phyloP scores from a whole-genome alignment of 129 eudicot genomes.

The Dittrichia graveolens region DNA sequence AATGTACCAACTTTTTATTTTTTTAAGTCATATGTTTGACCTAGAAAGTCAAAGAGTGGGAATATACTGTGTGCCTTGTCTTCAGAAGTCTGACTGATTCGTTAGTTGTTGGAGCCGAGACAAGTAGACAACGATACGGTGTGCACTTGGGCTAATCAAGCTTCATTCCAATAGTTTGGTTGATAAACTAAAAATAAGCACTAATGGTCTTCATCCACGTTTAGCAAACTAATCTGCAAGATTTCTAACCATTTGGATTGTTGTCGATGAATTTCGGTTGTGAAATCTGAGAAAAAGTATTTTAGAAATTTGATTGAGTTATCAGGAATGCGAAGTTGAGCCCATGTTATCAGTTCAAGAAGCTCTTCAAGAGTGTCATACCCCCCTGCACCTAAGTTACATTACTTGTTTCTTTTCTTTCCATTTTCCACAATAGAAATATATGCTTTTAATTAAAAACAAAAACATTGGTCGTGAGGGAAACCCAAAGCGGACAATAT shows the following conservation, averaged over 20 bases:
- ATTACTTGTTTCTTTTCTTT: constrained; percentile 7
- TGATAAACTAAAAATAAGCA: constrained; percentile 62
- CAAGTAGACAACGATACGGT: constrained; percentile 70
- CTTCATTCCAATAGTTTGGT: constrained; percentile 84
- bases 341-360: constrained; percentile 96
- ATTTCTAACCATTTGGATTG: constrained; percentile 1
- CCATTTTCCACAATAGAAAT: not conserved
- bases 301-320: constrained; percentile 60
- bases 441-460: too few relatives aligned
- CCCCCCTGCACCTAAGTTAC: constrained; percentile 63
- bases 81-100: constrained; percentile 66
- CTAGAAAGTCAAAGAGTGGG: constrained; percentile 35
- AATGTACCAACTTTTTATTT: too few relatives aligned
- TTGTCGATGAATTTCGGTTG: not conserved
- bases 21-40: constrained; percentile 11
- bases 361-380: constrained; percentile 96
- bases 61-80: constrained; percentile 9
- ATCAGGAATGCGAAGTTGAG: constrained; percentile 95
- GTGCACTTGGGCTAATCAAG: constrained; percentile 67
- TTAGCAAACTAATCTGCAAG: constrained; percentile 77
- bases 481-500: too few relatives aligned
- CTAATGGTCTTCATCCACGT: constrained; percentile 71
- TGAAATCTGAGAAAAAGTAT: constrained; percentile 6
- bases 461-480: too few relatives aligned
- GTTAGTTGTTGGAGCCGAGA: constrained; percentile 70